phyloP scores from a whole-genome alignment of 495 filamentous ascomycete species.

The Coniosporium apollinis region DNA sequence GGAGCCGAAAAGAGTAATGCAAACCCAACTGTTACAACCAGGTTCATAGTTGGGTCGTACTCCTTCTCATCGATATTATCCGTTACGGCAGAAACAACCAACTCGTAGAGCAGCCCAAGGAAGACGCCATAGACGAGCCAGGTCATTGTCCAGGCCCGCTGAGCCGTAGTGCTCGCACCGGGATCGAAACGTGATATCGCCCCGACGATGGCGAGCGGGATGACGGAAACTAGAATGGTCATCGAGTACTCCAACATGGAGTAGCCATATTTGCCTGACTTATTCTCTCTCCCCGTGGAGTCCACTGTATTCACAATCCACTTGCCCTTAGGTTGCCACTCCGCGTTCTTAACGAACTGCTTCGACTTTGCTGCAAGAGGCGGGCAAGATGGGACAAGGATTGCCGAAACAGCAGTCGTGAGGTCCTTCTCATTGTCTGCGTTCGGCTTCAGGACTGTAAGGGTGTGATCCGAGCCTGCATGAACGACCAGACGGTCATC shows the following conservation, averaged over 20 bases:
- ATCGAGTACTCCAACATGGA: background rate
- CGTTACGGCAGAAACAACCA: background rate
- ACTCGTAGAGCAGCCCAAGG: background rate
- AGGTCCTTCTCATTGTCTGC: too few species aligned
- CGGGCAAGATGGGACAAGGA: background rate
- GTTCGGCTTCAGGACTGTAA: background rate
- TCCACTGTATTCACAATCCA: too few species aligned
- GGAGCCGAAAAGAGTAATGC: background rate
- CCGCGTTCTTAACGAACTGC: too few species aligned
- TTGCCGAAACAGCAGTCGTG: too few species aligned
- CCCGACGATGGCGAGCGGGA: background rate
- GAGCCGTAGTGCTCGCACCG: background rate
- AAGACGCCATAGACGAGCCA: background rate
- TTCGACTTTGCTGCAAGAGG: background rate
- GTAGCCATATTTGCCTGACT: too few species aligned
- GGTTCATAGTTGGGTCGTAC: background rate
- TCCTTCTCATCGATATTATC: background rate
- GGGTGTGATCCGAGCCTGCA: background rate
- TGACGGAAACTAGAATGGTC: background rate
- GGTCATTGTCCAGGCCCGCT: slow-evolving; percentile 1
- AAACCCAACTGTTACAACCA: background rate
- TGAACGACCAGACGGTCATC: background rate
- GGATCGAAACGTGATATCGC: background rate
- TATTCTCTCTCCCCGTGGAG: too few species aligned
- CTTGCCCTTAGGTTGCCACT: too few species aligned